phyloP scores from a whole-genome alignment of 805 yeast genomes.

The Sugiyamaella mastotermitis region DNA sequence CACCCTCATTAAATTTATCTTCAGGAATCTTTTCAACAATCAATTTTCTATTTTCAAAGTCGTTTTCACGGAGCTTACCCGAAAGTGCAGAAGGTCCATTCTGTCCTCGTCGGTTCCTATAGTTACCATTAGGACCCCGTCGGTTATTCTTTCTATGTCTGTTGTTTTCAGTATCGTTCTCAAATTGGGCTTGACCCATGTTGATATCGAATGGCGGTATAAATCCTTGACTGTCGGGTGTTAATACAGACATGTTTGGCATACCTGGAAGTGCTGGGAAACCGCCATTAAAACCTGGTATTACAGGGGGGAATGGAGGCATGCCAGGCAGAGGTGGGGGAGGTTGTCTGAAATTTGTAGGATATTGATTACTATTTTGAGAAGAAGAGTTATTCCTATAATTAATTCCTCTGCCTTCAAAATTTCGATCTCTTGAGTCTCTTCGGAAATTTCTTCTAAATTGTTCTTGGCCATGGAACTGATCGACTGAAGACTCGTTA shows the following conservation, averaged over 20 bases:
- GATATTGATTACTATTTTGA: neutral
- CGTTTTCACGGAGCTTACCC: slow-evolving; percentile 21
- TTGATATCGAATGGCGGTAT: neutral
- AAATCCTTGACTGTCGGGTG: neutral
- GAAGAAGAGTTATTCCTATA: neutral
- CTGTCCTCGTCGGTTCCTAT: slow-evolving; percentile 9
- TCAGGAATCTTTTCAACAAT: slow-evolving; percentile 40
- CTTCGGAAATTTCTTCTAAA: slow-evolving; percentile 23
- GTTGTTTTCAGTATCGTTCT: neutral
- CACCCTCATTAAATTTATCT: slow-evolving; percentile 34
- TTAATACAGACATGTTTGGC: too few species aligned
- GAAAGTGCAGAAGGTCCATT: slow-evolving; percentile 10
- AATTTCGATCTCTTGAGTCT: slow-evolving; percentile 10
- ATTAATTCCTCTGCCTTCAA: too few species aligned
- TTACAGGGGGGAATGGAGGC: neutral
- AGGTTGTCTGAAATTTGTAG: neutral
- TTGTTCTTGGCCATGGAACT: slow-evolving; percentile 24
- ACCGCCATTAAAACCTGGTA: neutral
- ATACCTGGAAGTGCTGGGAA: neutral
- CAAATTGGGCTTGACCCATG: neutral
- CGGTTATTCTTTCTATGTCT: neutral
- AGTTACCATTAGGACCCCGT: too few species aligned
- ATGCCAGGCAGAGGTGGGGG: too few species aligned
- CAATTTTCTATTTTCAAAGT: slow-evolving; percentile 28
- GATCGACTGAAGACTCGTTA: neutral